Base-by-base conservation (phyloP, 1,139 yeast species). In the Casaregolazyma suthepensis region DNA sequence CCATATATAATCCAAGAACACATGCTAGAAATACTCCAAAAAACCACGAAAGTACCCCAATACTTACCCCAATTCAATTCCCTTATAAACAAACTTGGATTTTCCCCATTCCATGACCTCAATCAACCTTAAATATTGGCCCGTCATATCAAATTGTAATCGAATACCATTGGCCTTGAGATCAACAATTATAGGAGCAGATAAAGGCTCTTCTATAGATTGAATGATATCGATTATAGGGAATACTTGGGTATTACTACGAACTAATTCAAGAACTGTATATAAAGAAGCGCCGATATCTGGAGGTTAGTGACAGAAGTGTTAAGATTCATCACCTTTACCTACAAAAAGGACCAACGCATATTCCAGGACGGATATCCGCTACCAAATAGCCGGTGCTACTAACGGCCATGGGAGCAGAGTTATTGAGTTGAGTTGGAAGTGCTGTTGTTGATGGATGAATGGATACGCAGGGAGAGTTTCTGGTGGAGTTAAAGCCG, bases 21-120 rank as follows among this genome's bases (percentile, higher is more conserved):
- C 5, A 26, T 5, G 31, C 31, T 10, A 26, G 5, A 26, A 26
- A 5, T 26, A 35, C 40, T 5, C 40, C 15, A 35, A 35, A 35
- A 3, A 13, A 13, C 40, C 31, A 23, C n/a, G 20, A 20, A 17
- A 17, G 17, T 1, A n/a, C 10, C 13, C 5, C 2, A 35, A n/a
- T 15, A 44, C 55, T 40, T 49, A 50, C 56, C 63, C 66, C 13
- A 65, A 52, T 22, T 65, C 68, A n/a, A 58, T 54, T 26, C 61
- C 61, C 50, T 66, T 65, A 54, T 66, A 66, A n/a, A 50, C 35
- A 35, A 62, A 46, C 35, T 57, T 54, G 35, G 56, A 56, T 49
- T 58, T 57, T 35, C 63, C 61, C 64, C 66, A 63, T 42, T 64
- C 64, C 23, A 62, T 42, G 3, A 66, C 59, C 53, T 65, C 67